phyloP scores from a whole-genome alignment of 108 stramenopile genomes.

The Seminavis robusta region DNA sequence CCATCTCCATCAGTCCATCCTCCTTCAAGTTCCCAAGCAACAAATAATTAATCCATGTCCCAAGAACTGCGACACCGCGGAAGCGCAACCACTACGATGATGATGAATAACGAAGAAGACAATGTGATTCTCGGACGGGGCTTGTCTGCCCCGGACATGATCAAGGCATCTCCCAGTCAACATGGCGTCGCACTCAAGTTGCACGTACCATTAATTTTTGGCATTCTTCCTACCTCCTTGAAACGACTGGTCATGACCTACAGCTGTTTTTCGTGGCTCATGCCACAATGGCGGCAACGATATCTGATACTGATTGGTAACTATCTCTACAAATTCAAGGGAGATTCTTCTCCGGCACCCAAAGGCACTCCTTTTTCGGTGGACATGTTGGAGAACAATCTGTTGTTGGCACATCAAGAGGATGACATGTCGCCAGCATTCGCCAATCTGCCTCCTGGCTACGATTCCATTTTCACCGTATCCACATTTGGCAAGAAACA shows the following conservation, averaged over 20 bases:
- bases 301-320: slow-evolving; percentile 66
- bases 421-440: slow-evolving; percentile 5
- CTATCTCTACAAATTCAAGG: slow-evolving; percentile 74
- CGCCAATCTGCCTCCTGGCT: slow-evolving; percentile 39
- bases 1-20: too few species aligned
- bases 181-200: slow-evolving; percentile 60
- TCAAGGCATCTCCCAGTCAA: slow-evolving; percentile 57
- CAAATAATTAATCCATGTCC: too few species aligned
- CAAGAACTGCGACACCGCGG: too few species aligned
- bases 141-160: too few species aligned
- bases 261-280: slow-evolving; percentile 35
- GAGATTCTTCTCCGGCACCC: slow-evolving; percentile 23
- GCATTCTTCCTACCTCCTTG: slow-evolving; percentile 44
- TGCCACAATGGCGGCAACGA: slow-evolving; percentile 66
- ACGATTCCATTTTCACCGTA: slow-evolving; percentile 36
- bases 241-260: slow-evolving; percentile 35
- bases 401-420: slow-evolving; percentile 7
- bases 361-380: slow-evolving; percentile 71
- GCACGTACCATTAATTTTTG: slow-evolving; percentile 59
- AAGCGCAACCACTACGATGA: too few species aligned
- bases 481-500: slow-evolving; percentile 59
- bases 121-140: too few species aligned
- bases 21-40: too few species aligned
- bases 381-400: slow-evolving; percentile 26
- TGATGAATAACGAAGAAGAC: too few species aligned